These are phyloP conservation scores for Panus rudis DNA, from an alignment of 768 basidiomycete genomes.

Conservation along the genomic window DNA sequence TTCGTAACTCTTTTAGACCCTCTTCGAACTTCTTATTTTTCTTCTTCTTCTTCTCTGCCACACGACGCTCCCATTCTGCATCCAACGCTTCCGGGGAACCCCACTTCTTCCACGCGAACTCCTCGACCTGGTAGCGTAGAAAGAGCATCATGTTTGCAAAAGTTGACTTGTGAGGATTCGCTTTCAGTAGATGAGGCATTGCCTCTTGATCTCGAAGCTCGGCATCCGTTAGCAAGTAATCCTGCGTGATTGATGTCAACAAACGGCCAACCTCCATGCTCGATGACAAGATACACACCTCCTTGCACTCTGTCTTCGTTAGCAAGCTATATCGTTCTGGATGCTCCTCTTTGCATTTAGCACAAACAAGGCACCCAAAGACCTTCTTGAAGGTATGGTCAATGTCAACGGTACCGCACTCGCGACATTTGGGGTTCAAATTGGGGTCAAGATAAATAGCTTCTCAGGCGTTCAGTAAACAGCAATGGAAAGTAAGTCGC, in stretches of 20 bases:
- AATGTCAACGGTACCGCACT: slow-evolving; percentile 85
- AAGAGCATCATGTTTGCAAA: slow-evolving; percentile 99
- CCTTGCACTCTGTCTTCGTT: slow-evolving; percentile 98
- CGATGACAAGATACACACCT: slow-evolving; percentile 43
- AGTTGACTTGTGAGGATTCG: slow-evolving; percentile 91
- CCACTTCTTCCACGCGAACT: slow-evolving; percentile 98
- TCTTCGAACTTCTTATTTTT: slow-evolving; percentile 95
- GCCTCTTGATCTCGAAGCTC: slow-evolving; percentile 89
- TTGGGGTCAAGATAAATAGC: slow-evolving; percentile 72
- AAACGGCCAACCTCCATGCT: too few species aligned
- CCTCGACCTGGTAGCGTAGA: slow-evolving; percentile 88
- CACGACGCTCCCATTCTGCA: slow-evolving; percentile 74
- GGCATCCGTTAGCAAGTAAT: slow-evolving; percentile 29
- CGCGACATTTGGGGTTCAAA: slow-evolving; percentile 75
- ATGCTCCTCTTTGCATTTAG: slow-evolving; percentile 79
- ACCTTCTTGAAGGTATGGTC: slow-evolving; percentile 77
- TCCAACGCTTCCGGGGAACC: slow-evolving; percentile 89
- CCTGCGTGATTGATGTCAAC: neutral
- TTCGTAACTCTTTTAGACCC: slow-evolving; percentile 74
- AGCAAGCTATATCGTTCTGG: slow-evolving; percentile 92
- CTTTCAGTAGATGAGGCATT: slow-evolving; percentile 88
- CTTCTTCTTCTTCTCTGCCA: slow-evolving; percentile 78
- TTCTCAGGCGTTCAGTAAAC: slow-evolving; percentile 24
- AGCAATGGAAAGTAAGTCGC: neutral
- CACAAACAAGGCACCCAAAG: slow-evolving; percentile 83